Conservation (phyloP, 2,329 filamentous ascomycete species). For the Penicillium fuscoglaucum region DNA sequence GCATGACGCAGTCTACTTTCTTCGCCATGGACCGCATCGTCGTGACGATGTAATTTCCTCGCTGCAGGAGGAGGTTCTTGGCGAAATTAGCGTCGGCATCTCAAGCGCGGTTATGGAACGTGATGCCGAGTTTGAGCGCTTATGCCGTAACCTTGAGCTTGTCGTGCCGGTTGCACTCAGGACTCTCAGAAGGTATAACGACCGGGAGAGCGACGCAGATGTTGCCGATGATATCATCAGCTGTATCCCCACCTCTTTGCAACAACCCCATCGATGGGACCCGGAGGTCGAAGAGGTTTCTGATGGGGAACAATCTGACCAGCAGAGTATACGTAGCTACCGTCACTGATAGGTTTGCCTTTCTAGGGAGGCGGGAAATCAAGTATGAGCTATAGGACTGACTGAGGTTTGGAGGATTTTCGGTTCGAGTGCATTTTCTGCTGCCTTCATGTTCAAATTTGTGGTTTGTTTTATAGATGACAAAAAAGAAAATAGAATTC, state of each 20-base stretch:
- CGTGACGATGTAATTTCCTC: background rate
- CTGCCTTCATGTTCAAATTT: background rate
- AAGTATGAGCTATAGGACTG: background rate
- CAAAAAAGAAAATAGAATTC: background rate
- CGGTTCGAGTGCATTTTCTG: background rate
- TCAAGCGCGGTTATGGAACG: background rate
- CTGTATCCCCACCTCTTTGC: background rate
- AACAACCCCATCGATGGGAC: background rate
- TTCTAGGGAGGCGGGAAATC: background rate
- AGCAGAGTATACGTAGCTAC: background rate
- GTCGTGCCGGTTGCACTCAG: background rate
- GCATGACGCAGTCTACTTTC: conserved; percentile 3
- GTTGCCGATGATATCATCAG: conserved; percentile 4
- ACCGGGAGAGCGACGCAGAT: background rate
- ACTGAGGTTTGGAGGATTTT: no score
- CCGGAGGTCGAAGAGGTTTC: background rate
- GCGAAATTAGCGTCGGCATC: background rate
- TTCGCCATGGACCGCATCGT: conserved; percentile 2
- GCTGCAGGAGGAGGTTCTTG: background rate
- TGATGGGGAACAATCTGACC: background rate
- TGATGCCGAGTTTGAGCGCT: background rate
- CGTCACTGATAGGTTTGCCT: background rate
- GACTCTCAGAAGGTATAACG: background rate
- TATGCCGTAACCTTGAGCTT: background rate
- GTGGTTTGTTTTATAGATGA: background rate